Percentiles rank a stretch among this genome's conserved stretches.
Evolutionary conservation across 305 asterid genomes (phyloP).

Genomic region (Fraxinus platypoda): DNA sequence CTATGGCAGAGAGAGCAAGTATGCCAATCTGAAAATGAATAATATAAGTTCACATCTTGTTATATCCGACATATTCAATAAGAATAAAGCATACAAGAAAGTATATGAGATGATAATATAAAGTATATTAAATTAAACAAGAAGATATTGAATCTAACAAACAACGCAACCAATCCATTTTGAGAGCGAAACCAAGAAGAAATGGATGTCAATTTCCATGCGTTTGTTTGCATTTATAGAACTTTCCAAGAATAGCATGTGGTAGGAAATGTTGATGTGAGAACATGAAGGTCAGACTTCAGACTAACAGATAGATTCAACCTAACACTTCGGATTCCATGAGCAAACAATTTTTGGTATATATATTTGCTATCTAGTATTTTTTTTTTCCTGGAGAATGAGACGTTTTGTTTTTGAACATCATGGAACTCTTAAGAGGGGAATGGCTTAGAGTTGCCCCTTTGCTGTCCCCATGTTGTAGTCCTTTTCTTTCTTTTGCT

Average conservation of each 20-base stretch:
- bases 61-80: constrained; percentile 20
- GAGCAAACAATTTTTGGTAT: background rate
- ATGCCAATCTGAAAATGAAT: constrained; percentile 70
- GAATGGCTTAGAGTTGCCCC: constrained; percentile 2
- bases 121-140: constrained; percentile 9
- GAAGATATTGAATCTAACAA: constrained; percentile 11
- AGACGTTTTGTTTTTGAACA: background rate
- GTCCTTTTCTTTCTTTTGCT: background rate
- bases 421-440: background rate
- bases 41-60: constrained; percentile 1
- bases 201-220: background rate
- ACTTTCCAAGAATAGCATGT: background rate
- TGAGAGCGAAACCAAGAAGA: background rate
- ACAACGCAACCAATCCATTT: constrained; percentile 11
- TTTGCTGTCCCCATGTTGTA: background rate
- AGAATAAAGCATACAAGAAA: background rate
- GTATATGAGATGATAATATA: constrained; percentile 4
- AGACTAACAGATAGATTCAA: constrained; percentile 11
- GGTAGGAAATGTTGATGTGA: background rate
- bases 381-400: background rate
- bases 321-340: background rate
- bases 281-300: constrained; percentile 1
- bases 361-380: background rate
- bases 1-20: constrained; percentile 50
- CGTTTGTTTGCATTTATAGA: background rate